phyloP scores from a whole-genome alignment of 2,329 filamentous ascomycete species.

The Xylariaceae sp. region DNA sequence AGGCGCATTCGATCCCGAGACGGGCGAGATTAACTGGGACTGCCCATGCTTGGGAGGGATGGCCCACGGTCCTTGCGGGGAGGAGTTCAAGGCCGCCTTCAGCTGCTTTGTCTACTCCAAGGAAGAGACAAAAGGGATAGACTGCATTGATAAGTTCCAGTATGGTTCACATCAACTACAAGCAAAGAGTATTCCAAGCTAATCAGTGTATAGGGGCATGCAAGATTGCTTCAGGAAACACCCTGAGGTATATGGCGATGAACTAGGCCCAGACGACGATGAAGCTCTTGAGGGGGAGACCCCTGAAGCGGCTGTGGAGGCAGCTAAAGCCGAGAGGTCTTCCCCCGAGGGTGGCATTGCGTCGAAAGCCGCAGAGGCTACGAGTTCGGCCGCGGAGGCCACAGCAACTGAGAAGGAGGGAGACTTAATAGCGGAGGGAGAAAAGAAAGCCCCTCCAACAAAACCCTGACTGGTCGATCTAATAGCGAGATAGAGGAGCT shows the following conservation, averaged over 20 bases:
- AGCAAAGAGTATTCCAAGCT: slow-evolving; percentile 29
- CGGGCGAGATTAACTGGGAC: slow-evolving; percentile 99
- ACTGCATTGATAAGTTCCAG: slow-evolving; percentile 98
- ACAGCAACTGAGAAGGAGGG: slow-evolving; percentile 15
- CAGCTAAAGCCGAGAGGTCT: background rate
- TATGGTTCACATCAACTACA: slow-evolving; percentile 47
- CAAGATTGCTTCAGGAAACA: slow-evolving; percentile 94
- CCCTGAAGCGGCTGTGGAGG: slow-evolving; percentile 7
- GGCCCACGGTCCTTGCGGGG: slow-evolving; percentile 93
- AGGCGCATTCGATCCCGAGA: slow-evolving; percentile 97
- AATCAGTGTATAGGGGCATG: slow-evolving; percentile 71
- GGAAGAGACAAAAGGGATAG: slow-evolving; percentile 95
- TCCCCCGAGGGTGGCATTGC: slow-evolving; percentile 2
- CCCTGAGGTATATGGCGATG: slow-evolving; percentile 89
- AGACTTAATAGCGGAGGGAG: slow-evolving; percentile 11
- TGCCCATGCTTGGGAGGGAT: slow-evolving; percentile 97
- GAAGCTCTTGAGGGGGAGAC: slow-evolving; percentile 49
- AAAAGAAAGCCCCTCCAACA: slow-evolving; percentile 18
- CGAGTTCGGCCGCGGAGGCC: background rate
- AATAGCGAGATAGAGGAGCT: too few species aligned
- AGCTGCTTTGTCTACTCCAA: slow-evolving; percentile 97
- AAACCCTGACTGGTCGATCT: slow-evolving; percentile 7
- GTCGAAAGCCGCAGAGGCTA: slow-evolving; percentile 6
- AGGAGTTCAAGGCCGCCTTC: slow-evolving; percentile 93
- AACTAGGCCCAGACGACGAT: slow-evolving; percentile 71